Evolutionary conservation across 2,329 filamentous ascomycete species (phyloP).

Genomic region (Microsporum audouinii): DNA sequence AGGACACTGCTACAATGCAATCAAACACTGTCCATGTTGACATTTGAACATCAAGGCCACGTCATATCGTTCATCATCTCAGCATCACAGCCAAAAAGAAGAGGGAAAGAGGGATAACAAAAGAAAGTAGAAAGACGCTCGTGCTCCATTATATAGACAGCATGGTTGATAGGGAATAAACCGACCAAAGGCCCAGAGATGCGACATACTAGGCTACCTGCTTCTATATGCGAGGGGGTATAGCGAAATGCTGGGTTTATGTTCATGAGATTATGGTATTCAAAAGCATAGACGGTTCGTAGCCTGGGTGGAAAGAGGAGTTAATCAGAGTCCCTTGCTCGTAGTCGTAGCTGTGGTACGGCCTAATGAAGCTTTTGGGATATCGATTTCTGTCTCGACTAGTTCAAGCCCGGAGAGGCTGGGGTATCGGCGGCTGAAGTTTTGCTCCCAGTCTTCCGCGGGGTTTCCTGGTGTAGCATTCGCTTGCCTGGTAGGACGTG

Average conservation of each 20-base stretch:
- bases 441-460: constrained; percentile 51
- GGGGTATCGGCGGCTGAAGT: constrained; percentile 79
- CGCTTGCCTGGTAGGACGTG: not conserved
- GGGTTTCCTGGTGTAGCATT: constrained; percentile 8
- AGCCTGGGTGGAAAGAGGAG: not conserved
- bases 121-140: not conserved
- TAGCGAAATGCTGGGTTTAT: not conserved
- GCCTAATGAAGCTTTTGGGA: constrained; percentile 26
- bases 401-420: constrained; percentile 76
- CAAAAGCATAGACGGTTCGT: not conserved
- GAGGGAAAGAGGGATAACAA: not conserved
- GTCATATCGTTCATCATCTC: not conserved
- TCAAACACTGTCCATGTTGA: not conserved
- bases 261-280: not conserved
- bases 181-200: not conserved
- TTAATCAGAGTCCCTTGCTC: not conserved
- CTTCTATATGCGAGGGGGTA: constrained; percentile 1
- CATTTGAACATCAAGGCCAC: not conserved
- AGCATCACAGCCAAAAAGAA: not conserved
- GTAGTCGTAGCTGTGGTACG: constrained; percentile 20
- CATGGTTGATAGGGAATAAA: not conserved
- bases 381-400: constrained; percentile 58
- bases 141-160: not conserved
- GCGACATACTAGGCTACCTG: not conserved
- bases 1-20: not conserved